These are phyloP conservation scores for Penicillium nordicum DNA, from an alignment of 2,329 filamentous ascomycete species.

Conservation along the genomic window DNA sequence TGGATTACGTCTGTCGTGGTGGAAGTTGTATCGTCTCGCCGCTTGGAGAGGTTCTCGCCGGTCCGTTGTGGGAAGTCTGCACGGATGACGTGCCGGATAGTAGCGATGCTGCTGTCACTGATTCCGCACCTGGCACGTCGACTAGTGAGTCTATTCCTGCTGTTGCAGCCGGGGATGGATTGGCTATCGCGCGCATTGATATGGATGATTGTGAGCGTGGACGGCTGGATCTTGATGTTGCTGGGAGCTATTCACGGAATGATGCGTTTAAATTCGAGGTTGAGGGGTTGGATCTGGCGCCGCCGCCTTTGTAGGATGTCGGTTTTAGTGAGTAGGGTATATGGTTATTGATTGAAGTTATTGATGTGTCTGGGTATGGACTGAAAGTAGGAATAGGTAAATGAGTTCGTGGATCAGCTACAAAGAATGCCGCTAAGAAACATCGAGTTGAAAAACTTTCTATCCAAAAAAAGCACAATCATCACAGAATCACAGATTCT, in stretches of 20 bases:
- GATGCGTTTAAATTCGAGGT: conserved; percentile 60
- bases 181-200: conserved; percentile 71
- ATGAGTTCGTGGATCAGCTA: neutral
- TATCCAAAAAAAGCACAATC: neutral
- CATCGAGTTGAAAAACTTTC: neutral
- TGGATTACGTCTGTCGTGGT: conserved; percentile 63
- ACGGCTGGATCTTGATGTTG: conserved; percentile 76
- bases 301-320: conserved; percentile 47
- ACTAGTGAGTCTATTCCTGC: neutral
- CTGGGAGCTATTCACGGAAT: conserved; percentile 77
- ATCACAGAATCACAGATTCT: neutral
- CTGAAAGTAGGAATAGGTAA: neutral
- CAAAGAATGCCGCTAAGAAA: neutral
- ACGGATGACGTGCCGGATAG: conserved; percentile 33
- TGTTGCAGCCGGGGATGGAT: conserved; percentile 34
- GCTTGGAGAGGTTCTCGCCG: conserved; percentile 70
- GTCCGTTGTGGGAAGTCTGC: conserved; percentile 71
- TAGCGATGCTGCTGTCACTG: conserved; percentile 5
- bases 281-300: conserved; percentile 57
- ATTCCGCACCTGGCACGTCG: conserved; percentile 37
- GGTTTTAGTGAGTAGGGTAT: neutral
- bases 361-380: neutral
- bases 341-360: neutral
- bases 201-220: conserved; percentile 84
- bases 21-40: conserved; percentile 80